These are phyloP conservation scores for Mycena sp. DNA, from an alignment of 1,284 basidiomycete genomes.

Conservation along the genomic window DNA sequence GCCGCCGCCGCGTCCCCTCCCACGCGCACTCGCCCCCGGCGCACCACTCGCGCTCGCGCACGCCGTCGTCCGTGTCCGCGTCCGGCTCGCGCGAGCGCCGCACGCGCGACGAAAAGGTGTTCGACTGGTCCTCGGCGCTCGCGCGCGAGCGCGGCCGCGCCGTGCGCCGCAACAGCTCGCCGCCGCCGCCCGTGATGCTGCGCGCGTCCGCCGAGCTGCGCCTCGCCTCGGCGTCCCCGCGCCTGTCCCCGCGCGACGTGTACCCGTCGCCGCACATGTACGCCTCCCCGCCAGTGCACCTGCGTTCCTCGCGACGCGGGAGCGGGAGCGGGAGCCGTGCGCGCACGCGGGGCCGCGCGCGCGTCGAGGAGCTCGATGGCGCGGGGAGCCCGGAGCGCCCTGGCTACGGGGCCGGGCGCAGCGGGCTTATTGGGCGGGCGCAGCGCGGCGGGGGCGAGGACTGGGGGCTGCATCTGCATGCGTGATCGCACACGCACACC, in stretches of 20 bases:
- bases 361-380: constrained; percentile 57
- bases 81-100: constrained; percentile 30
- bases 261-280: not conserved
- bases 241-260: constrained; percentile 20
- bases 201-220: constrained; percentile 31
- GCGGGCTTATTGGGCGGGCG: constrained; percentile 63
- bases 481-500: too few species aligned
- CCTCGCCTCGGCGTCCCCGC: too few species aligned
- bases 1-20: constrained; percentile 33
- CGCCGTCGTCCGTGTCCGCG: constrained; percentile 19
- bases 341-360: constrained; percentile 55
- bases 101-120: constrained; percentile 45
- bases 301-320: constrained; percentile 31
- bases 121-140: constrained; percentile 27
- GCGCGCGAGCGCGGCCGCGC: constrained; percentile 18
- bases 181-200: constrained; percentile 11
- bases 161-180: constrained; percentile 22
- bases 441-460: constrained; percentile 36
- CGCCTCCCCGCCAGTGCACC: not conserved
- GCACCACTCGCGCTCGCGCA: not conserved
- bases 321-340: constrained; percentile 38
- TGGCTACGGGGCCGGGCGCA: constrained; percentile 65
- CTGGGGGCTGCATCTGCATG: too few species aligned
- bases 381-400: constrained; percentile 53
- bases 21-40: too few species aligned